A percentile compares a stretch with the other conserved stretches of the same genome.
Evolutionary conservation across 2,329 filamentous ascomycete genomes (phyloP).

Genomic region (Orbilia brochopaga): DNA sequence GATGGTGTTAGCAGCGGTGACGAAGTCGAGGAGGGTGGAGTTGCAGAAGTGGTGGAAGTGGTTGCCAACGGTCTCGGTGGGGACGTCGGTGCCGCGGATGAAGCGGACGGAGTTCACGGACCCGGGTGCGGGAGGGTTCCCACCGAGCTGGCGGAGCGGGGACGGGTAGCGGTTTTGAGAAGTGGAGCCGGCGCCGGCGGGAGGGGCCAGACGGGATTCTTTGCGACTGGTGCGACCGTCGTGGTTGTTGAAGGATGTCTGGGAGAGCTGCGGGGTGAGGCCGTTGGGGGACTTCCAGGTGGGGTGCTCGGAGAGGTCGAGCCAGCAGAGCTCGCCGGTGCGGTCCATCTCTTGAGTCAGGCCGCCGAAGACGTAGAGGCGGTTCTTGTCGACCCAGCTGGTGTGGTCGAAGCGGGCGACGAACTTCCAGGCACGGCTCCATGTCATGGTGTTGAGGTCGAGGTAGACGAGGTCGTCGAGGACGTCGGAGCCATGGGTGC

Average conservation of each 20-base stretch:
- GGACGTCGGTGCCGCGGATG: constrained; percentile 81
- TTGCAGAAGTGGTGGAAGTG: constrained; percentile 97
- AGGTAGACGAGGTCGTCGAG: constrained; percentile 96
- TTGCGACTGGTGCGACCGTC: constrained; percentile 46
- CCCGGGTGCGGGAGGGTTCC: constrained; percentile 65
- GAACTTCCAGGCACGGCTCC: constrained; percentile 95
- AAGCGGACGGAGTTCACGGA: constrained; percentile 77
- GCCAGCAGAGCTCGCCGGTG: constrained; percentile 93
- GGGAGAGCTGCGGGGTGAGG: constrained; percentile 51
- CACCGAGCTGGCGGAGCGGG: constrained; percentile 24
- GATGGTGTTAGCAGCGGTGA: constrained; percentile 87
- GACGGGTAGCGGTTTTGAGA: constrained; percentile 69
- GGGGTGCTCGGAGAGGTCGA: constrained; percentile 88
- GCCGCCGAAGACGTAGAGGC: constrained; percentile 96
- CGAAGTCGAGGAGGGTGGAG: constrained; percentile 88
- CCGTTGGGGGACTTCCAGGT: constrained; percentile 70
- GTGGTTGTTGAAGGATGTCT: constrained; percentile 35
- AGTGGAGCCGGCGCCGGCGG: constrained; percentile 33
- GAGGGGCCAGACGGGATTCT: constrained; percentile 31
- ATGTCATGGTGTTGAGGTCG: constrained; percentile 95
- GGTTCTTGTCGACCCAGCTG: constrained; percentile 85
- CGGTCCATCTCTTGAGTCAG: constrained; percentile 97
- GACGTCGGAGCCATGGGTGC: constrained; percentile 88
- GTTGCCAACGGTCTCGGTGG: constrained; percentile 84
- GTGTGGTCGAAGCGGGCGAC: constrained; percentile 94